Base-by-base conservation (phyloP, 176 grass and related monocot species). In the Zea mays region DNA sequence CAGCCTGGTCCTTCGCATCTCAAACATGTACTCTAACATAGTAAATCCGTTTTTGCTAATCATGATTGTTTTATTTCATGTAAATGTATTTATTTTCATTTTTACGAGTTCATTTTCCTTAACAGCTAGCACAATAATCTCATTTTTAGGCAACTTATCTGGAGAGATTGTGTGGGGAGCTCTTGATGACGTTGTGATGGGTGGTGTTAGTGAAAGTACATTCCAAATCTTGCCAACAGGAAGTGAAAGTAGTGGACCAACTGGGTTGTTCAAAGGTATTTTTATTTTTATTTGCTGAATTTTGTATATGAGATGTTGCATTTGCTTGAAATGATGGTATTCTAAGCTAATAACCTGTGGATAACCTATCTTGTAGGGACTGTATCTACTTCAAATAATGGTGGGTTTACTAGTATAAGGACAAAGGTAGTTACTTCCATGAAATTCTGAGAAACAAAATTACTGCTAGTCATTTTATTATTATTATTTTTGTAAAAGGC, bases 321-420 rank as follows among this genome's bases (percentile, higher is more conserved):
- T 38, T 74, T 81, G 2, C 33, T 72, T 78, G 7, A 48, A 14
- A 50, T 72, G 2, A 11, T 12, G 62, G 45, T 70, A 69, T 36
- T 83, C 49, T 74, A 66, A 78, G 49, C 27, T 67, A 37, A 21
- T 58, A 57, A 34, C 20, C 5, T 69, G 34, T 66, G 8, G 27
- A 59, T 66, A 34, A 35, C 60, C 44, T 71, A 35, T 65, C 52
- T 45, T 68, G 15, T 74, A 98, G 91, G 96, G 58, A 82, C 72
- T 65, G 89, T 98, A 77, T 98, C 91, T 79, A 94, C 89, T 89
- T 89, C 96, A 80, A 98, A 98, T 57, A 98, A 98, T 17, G 96
- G 96, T 58, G 96, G 96, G 36, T 98, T 98, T 81, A 88, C 96
- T 62, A 98, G 96, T 83, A 94, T 98, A 79, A 98, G 96, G 71